Evolutionary conservation across 495 filamentous ascomycete genomes (phyloP).

Genomic region (Cetradonia linearis): DNA sequence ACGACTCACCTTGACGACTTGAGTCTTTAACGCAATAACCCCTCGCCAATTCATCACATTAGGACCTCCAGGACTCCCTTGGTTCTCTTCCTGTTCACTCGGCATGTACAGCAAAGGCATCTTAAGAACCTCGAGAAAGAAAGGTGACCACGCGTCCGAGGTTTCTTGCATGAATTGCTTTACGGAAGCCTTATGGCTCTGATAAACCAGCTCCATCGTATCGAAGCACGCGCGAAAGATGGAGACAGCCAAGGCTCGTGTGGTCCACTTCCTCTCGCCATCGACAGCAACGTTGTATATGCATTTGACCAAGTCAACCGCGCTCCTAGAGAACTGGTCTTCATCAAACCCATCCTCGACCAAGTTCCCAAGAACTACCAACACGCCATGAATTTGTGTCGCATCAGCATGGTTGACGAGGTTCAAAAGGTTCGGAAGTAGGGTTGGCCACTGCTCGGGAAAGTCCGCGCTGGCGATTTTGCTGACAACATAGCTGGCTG

Average conservation of each 20-base stretch:
- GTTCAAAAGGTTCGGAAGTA: conserved; percentile 70
- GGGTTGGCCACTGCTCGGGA: conserved; percentile 81
- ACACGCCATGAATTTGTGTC: conserved; percentile 72
- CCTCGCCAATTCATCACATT: conserved; percentile 54
- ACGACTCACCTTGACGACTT: conserved; percentile 63
- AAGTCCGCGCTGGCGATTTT: conserved; percentile 93
- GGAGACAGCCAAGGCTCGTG: conserved; percentile 73
- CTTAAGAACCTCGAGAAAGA: conserved; percentile 67
- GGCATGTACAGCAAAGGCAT: conserved; percentile 56
- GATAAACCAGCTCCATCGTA: conserved; percentile 88
- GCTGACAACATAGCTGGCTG: conserved; percentile 83
- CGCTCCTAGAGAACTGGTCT: conserved; percentile 84
- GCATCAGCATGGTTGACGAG: conserved; percentile 63
- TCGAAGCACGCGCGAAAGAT: conserved; percentile 89
- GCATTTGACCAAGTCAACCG: conserved; percentile 68
- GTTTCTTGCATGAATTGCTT: conserved; percentile 81
- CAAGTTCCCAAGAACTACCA: conserved; percentile 78
- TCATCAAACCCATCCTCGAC: conserved; percentile 89
- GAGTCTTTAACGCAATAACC: conserved; percentile 74
- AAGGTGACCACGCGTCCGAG: conserved; percentile 73
- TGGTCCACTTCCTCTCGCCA: conserved; percentile 55
- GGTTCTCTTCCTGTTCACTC: conserved; percentile 44
- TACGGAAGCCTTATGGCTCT: conserved; percentile 75
- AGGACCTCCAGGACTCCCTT: conserved; percentile 30
- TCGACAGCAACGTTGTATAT: conserved; percentile 75